A percentile compares a stretch with the other conserved stretches of the same genome.
These are phyloP conservation scores for Heliamphora exappendiculata DNA, from an alignment of 148 eudicot genomes.

Conservation along the genomic window DNA sequence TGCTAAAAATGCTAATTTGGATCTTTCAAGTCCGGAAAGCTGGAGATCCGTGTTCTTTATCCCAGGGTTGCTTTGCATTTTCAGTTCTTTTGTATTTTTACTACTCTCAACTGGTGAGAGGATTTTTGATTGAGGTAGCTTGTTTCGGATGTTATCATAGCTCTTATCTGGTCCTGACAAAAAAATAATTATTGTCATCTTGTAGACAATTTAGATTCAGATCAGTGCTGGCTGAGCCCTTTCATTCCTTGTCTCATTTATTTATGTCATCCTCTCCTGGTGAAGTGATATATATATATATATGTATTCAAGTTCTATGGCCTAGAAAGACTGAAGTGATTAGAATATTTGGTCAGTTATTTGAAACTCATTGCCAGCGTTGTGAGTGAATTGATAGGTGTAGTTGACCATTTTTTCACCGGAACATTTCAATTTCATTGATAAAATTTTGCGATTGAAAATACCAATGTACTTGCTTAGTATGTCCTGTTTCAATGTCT, in stretches of 20 bases:
- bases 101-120: constrained; percentile 80
- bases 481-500: no score
- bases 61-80: constrained; percentile 76
- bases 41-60: constrained; percentile 76
- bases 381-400: not conserved
- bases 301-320: not conserved
- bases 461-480: no score
- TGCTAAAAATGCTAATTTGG: constrained; percentile 70
- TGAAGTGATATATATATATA: no score
- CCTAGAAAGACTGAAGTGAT: not conserved
- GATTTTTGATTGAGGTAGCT: constrained; percentile 63
- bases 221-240: not conserved
- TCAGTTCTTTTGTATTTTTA: constrained; percentile 69
- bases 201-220: not conserved
- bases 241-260: not conserved
- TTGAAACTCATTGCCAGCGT: not conserved
- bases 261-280: not conserved
- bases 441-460: no score
- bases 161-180: not conserved
- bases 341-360: not conserved
- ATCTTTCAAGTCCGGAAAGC: constrained; percentile 73
- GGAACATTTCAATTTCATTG: not conserved
- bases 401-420: not conserved
- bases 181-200: not conserved
- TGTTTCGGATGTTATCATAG: not conserved